Evolutionary conservation across 2,329 filamentous ascomycete genomes (phyloP).

Genomic region (Penicillium griseofulvum): DNA sequence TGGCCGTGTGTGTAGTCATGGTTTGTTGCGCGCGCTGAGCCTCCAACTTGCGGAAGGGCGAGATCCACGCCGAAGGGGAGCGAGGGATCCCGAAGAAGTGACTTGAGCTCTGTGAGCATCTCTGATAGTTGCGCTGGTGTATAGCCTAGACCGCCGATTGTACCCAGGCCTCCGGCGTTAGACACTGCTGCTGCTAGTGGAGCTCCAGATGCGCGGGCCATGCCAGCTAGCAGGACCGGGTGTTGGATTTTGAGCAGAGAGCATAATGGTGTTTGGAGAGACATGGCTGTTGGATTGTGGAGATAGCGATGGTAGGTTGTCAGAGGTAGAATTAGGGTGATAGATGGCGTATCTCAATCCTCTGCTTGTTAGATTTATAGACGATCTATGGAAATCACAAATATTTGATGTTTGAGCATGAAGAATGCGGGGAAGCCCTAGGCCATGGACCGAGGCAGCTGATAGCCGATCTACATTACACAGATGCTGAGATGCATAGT

Average conservation of each 20-base stretch:
- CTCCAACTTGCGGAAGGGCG: constrained; percentile 84
- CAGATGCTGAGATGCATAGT: not conserved
- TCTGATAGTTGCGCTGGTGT: constrained; percentile 70
- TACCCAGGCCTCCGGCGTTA: constrained; percentile 77
- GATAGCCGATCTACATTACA: not conserved
- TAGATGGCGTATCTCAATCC: not conserved
- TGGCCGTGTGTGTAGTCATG: constrained; percentile 92
- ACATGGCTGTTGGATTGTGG: constrained; percentile 24
- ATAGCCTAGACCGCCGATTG: constrained; percentile 63
- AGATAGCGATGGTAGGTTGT: not conserved
- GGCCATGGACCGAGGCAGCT: constrained; percentile 20
- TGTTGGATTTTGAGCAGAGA: constrained; percentile 78
- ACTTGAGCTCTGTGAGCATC: constrained; percentile 84
- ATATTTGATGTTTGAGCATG: not conserved
- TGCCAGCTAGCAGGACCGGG: constrained; percentile 88
- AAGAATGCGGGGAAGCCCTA: constrained; percentile 1
- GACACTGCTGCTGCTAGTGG: constrained; percentile 80
- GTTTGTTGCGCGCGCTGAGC: constrained; percentile 80
- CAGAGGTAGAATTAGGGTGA: not conserved
- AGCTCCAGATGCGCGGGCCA: constrained; percentile 81
- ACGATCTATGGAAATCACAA: not conserved
- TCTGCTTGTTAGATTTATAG: too few species aligned
- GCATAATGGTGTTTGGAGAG: constrained; percentile 75
- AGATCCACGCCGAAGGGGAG: constrained; percentile 90
- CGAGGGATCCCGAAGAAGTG: constrained; percentile 61